Conservation (phyloP, 2,329 filamentous ascomycete species). For the Fusarium oxysporum region DNA sequence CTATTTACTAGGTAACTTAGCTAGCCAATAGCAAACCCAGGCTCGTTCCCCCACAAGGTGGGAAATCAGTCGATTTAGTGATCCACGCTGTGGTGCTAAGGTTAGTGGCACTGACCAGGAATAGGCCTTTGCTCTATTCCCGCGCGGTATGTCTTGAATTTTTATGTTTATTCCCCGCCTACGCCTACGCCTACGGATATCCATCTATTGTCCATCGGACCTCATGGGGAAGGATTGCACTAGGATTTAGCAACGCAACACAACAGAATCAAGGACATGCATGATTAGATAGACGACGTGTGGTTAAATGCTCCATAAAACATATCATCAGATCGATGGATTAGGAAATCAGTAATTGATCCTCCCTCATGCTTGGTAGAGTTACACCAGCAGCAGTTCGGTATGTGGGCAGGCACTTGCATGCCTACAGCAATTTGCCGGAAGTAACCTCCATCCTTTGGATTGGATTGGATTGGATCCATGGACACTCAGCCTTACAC, state of each 20-base stretch:
- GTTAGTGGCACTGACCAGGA: slow-evolving; percentile 1
- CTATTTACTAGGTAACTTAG: neutral
- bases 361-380: neutral
- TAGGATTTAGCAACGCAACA: neutral
- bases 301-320: neutral
- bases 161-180: neutral
- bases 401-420: neutral
- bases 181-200: neutral
- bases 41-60: slow-evolving; percentile 30
- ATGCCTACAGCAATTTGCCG: slow-evolving; percentile 17
- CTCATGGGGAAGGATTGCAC: neutral
- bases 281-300: slow-evolving; percentile 1
- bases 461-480: neutral
- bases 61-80: slow-evolving; percentile 33
- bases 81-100: neutral
- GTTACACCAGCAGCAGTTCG: neutral
- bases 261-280: neutral
- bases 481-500: slow-evolving; percentile 35
- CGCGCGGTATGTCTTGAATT: neutral
- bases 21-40: slow-evolving; percentile 1
- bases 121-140: neutral
- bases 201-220: neutral
- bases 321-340: neutral
- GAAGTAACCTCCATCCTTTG: slow-evolving; percentile 2
- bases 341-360: slow-evolving; percentile 21